Base-by-base conservation (phyloP, 2,329 filamentous ascomycete genomes). In the Diaporthe sp. region DNA sequence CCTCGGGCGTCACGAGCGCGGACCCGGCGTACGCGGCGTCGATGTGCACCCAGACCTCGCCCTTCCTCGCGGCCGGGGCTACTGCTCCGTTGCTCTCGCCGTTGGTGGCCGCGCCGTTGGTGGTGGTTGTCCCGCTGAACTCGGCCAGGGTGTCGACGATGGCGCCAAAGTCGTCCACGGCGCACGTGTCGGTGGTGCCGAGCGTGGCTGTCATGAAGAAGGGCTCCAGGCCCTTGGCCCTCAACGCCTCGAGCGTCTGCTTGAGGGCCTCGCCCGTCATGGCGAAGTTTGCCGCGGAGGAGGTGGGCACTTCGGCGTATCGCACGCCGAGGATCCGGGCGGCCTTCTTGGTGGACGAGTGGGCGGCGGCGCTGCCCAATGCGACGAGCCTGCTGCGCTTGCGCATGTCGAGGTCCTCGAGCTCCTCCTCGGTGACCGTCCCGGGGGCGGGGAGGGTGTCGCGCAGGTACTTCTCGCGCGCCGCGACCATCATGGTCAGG, bases 21-120 rank as follows among this genome's bases (percentile, higher is more conserved):
- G 95, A 92, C 2, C 96, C 96, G 0, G 96, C 96, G 84, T 98
- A 98, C 0, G 96, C 96, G 15, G 95, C 96, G 85, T 98, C 96
- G 72, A 98, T 91, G 84, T 98, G 96, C 28, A 98, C 93, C 96
- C 96, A 98, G 72, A 98, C 86, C 78, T 91, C 88, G 72, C 87
- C 86, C 71, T 71, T 75, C 31, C 57, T 73, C 78, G 4, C 67
- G 55, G 51, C 22, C 76, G 20, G n/a, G n/a, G 47, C 67, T 17
- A 20, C 53, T n/a, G 58, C 71, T 74, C 20, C 68, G 7, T 34
- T 49, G 34, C 20, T n/a, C 28, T 51, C 42, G 25, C 53, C 34
- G 71, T n/a, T 44, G 3, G 42, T 70, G 63, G 47, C 37, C 17
- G 39, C 17, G 22, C 39, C 39, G 25, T 60, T 74, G 15, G 71